A percentile compares a stretch with the other conserved stretches of the same genome.
phyloP scores from a whole-genome alignment of 805 yeast species.

The Candida anglica region DNA sequence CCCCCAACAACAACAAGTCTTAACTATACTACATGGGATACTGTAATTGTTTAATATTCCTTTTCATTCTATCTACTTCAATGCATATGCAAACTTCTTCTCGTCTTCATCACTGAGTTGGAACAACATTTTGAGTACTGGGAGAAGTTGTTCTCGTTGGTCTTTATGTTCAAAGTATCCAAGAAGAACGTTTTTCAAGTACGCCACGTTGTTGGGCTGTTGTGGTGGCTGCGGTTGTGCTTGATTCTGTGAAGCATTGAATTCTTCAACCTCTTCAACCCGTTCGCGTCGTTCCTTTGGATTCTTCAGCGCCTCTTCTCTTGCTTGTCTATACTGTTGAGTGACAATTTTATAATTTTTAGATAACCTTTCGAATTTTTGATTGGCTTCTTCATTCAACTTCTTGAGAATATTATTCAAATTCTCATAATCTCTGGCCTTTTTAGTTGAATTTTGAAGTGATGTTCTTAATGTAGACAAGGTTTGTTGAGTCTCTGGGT shows the following conservation, averaged over 20 bases:
- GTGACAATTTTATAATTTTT: slow-evolving; percentile 66
- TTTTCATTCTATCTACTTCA: too few species aligned
- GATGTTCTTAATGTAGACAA: slow-evolving; percentile 49
- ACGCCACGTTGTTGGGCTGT: slow-evolving; percentile 76
- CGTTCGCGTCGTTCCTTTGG: not conserved
- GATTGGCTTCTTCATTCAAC: slow-evolving; percentile 62
- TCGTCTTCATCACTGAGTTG: slow-evolving; percentile 71
- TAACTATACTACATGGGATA: too few species aligned
- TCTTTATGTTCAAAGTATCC: slow-evolving; percentile 91
- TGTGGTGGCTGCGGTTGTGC: too few species aligned
- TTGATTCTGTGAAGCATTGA: not conserved
- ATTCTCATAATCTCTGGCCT: slow-evolving; percentile 53
- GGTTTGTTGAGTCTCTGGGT: slow-evolving; percentile 23
- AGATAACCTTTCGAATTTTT: slow-evolving; percentile 64
- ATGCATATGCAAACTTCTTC: slow-evolving; percentile 59
- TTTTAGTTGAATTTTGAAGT: slow-evolving; percentile 45
- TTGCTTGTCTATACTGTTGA: slow-evolving; percentile 49
- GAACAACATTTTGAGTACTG: slow-evolving; percentile 76
- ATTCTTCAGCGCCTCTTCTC: slow-evolving; percentile 9
- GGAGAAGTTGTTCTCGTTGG: slow-evolving; percentile 80
- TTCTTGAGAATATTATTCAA: slow-evolving; percentile 51
- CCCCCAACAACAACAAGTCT: too few species aligned
- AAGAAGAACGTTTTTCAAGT: slow-evolving; percentile 82
- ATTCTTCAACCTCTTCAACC: not conserved
- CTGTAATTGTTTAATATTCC: too few species aligned